Evolutionary conservation across 352 stramenopile species (phyloP).

Genomic region (Globisporangium sylvaticum): DNA sequence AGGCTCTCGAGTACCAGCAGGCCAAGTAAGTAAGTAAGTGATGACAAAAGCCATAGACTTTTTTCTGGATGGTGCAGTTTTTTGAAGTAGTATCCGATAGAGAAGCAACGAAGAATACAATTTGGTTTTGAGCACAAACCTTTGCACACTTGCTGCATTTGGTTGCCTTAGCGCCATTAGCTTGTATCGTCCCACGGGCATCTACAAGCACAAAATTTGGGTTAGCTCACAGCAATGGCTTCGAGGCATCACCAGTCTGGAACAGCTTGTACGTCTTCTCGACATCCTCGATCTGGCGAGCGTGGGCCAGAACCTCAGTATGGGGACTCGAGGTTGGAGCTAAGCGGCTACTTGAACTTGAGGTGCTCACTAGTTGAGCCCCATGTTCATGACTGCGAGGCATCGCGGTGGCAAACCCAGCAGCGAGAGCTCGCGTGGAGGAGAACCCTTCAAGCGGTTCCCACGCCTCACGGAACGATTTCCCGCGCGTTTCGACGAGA

Average conservation of each 20-base stretch:
- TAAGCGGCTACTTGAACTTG: neutral
- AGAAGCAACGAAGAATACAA: no score
- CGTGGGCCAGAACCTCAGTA: neutral
- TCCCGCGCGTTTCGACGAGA: slow-evolving; percentile 2
- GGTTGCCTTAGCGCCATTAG: no score
- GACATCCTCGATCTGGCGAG: neutral
- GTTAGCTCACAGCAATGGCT: neutral
- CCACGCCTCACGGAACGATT: slow-evolving; percentile 19
- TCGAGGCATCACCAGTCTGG: neutral
- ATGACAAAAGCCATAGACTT: no score
- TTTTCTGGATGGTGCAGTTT: no score
- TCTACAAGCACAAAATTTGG: neutral
- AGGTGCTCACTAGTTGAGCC: neutral
- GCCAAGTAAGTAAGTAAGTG: neutral
- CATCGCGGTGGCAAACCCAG: slow-evolving; percentile 17
- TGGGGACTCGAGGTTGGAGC: neutral
- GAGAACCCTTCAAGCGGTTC: slow-evolving; percentile 5
- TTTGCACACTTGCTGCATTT: no score
- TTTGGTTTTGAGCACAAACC: no score
- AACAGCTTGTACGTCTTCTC: neutral
- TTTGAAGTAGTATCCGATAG: no score
- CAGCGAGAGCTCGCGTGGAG: slow-evolving; percentile 16
- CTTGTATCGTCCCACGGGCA: neutral
- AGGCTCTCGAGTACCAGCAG: neutral
- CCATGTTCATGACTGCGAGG: neutral